A percentile compares a stretch with the other conserved stretches of the same genome.
Conservation (phyloP, 306 rosid genomes). For the Cyclanthera cordifolia region DNA sequence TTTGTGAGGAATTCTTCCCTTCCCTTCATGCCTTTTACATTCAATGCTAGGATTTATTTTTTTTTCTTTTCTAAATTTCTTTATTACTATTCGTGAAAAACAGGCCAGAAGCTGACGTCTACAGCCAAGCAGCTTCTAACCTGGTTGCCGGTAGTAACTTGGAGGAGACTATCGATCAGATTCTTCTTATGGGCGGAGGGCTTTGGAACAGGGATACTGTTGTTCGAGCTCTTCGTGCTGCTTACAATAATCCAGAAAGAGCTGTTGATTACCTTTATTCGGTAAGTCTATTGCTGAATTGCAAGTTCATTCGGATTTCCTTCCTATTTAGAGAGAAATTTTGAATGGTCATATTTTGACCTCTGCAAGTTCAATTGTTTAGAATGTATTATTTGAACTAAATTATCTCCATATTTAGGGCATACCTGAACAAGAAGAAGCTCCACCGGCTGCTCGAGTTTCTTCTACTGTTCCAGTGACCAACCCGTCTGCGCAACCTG, state of each 20-base stretch:
- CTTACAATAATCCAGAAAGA: slow-evolving; percentile 88
- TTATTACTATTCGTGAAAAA: slow-evolving; percentile 3
- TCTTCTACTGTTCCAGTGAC: slow-evolving; percentile 26
- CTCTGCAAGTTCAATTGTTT: background rate
- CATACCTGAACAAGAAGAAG: slow-evolving; percentile 85
- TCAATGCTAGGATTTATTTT: background rate
- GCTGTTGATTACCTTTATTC: slow-evolving; percentile 85
- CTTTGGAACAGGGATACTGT: slow-evolving; percentile 91
- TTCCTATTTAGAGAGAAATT: background rate
- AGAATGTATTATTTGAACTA: slow-evolving; percentile 5
- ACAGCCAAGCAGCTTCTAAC: slow-evolving; percentile 19
- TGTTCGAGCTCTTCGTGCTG: slow-evolving; percentile 82
- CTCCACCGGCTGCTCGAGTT: slow-evolving; percentile 25
- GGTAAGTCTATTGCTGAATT: slow-evolving; percentile 32
- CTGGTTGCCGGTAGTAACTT: too few species aligned
- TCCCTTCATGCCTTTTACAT: background rate
- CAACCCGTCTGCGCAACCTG: slow-evolving; percentile 41
- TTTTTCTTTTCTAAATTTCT: background rate
- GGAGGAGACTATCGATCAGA: slow-evolving; percentile 50
- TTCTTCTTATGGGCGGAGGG: slow-evolving; percentile 84
- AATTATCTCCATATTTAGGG: slow-evolving; percentile 36
- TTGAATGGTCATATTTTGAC: background rate
- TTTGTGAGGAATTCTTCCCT: slow-evolving; percentile 11
- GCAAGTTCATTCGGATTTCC: background rate
- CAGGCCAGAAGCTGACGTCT: slow-evolving; percentile 54